Evolutionary conservation across 139 green algal species (phyloP).

Genomic region (Closterium sp.): DNA sequence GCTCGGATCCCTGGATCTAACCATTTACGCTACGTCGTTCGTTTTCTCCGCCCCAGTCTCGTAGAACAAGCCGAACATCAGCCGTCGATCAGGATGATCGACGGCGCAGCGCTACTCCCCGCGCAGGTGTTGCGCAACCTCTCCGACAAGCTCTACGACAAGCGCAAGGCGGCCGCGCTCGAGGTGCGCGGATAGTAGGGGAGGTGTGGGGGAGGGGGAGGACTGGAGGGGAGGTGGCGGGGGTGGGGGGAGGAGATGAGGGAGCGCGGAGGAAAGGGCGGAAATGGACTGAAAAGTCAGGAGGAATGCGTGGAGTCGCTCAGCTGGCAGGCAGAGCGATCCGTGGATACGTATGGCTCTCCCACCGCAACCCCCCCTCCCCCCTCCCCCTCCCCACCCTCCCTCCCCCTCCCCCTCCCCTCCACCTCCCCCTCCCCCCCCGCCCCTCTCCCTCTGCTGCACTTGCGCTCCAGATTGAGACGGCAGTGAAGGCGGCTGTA

Average conservation of each 20-base stretch:
- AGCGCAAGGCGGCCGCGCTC: slow-evolving; percentile 61
- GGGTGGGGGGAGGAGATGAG: too few relatives aligned
- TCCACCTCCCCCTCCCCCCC: background rate
- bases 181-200: too few relatives aligned
- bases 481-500: slow-evolving; percentile 47
- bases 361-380: background rate
- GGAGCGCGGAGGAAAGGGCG: too few relatives aligned
- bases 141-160: slow-evolving; percentile 66
- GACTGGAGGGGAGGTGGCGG: too few relatives aligned
- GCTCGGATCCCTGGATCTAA: too few relatives aligned
- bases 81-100: slow-evolving; percentile 4
- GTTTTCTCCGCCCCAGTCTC: background rate
- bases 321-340: too few relatives aligned
- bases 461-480: slow-evolving; percentile 29
- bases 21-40: background rate
- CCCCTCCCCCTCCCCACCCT: background rate
- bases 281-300: too few relatives aligned
- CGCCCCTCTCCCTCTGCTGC: background rate
- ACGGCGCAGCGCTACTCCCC: slow-evolving; percentile 18
- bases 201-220: too few relatives aligned
- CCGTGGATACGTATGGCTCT: too few relatives aligned
- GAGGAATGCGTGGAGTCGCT: too few relatives aligned
- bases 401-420: background rate
- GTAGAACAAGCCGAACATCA: too few relatives aligned
- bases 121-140: background rate